Conservation (phyloP, 257 asterid species). For the Mitragyna speciosa region DNA sequence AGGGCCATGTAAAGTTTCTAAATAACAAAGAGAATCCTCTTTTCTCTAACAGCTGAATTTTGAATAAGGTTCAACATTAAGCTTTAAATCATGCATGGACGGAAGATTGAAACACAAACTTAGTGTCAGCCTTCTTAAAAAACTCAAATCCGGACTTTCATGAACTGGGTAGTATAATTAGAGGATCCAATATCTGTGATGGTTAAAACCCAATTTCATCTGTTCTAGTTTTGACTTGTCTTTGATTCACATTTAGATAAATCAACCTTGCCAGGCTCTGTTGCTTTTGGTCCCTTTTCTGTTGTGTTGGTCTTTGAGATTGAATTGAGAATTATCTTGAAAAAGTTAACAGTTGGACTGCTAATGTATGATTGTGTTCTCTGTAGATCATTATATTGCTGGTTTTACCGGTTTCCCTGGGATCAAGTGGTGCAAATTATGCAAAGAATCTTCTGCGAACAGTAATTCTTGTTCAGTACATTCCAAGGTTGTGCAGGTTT, state of each 20-base stretch:
- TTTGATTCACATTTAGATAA: neutral
- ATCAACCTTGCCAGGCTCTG: neutral
- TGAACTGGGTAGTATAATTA: neutral
- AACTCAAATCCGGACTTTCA: neutral
- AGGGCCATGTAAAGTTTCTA: neutral
- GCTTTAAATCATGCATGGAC: neutral
- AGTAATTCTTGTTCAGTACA: slow-evolving; percentile 64
- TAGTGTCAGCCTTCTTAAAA: neutral
- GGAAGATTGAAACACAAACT: neutral
- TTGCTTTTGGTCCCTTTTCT: neutral
- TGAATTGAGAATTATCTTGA: neutral
- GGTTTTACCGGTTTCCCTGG: slow-evolving; percentile 52
- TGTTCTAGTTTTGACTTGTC: neutral
- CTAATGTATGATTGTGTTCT: neutral
- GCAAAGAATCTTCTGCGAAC: slow-evolving; percentile 64
- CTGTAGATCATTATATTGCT: slow-evolving; percentile 62
- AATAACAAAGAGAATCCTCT: neutral
- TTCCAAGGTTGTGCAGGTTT: slow-evolving; percentile 75
- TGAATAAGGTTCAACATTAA: neutral
- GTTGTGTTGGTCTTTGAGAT: slow-evolving; percentile 10
- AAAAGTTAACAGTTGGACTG: neutral
- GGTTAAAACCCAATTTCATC: neutral
- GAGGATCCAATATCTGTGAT: neutral
- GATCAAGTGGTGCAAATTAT: slow-evolving; percentile 55
- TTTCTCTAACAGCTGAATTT: neutral